Percentiles rank a stretch among this genome's conserved stretches.
Conservation (phyloP, 352 stramenopile genomes). For the Chrysophaeum taylorii region DNA sequence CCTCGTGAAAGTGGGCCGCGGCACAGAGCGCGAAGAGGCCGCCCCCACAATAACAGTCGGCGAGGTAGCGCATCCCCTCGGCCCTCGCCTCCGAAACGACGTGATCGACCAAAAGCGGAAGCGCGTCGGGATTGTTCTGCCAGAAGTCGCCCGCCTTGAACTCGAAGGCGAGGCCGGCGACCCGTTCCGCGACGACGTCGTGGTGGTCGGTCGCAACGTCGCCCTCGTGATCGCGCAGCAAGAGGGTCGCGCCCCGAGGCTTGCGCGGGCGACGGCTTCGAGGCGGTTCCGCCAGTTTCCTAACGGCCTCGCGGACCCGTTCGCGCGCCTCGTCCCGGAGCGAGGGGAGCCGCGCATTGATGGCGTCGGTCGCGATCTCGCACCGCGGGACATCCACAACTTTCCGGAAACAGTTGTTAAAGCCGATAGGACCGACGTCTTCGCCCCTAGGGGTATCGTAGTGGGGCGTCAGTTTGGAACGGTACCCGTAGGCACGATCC, state of each 20-base stretch:
- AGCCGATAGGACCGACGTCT: constrained; percentile 49
- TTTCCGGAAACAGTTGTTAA: constrained; percentile 42
- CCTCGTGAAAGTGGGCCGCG: constrained; percentile 50
- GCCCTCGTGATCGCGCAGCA: constrained; percentile 52
- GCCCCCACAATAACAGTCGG: constrained; percentile 71
- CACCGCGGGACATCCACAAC: constrained; percentile 64
- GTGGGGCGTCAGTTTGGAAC: constrained; percentile 55
- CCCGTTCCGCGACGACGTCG: constrained; percentile 32
- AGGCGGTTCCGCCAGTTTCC: constrained; percentile 31
- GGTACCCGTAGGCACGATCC: constrained; percentile 53
- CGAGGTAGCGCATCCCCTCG: constrained; percentile 50
- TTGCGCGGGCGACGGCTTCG: constrained; percentile 27
- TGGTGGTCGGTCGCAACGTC: constrained; percentile 52
- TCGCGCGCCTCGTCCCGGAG: constrained; percentile 34
- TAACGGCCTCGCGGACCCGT: constrained; percentile 29
- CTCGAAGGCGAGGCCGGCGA: constrained; percentile 48
- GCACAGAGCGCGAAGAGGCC: constrained; percentile 60
- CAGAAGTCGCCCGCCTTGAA: constrained; percentile 73
- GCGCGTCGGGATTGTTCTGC: constrained; percentile 67
- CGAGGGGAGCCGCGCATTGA: constrained; percentile 45
- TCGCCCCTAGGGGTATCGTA: constrained; percentile 51
- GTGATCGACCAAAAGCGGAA: constrained; percentile 52
- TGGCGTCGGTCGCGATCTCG: constrained; percentile 61
- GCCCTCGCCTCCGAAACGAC: constrained; percentile 32
- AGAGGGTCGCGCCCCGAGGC: constrained; percentile 57